Evolutionary conservation across 2,329 filamentous ascomycete species (phyloP).

Genomic region (Penicillium sp.): DNA sequence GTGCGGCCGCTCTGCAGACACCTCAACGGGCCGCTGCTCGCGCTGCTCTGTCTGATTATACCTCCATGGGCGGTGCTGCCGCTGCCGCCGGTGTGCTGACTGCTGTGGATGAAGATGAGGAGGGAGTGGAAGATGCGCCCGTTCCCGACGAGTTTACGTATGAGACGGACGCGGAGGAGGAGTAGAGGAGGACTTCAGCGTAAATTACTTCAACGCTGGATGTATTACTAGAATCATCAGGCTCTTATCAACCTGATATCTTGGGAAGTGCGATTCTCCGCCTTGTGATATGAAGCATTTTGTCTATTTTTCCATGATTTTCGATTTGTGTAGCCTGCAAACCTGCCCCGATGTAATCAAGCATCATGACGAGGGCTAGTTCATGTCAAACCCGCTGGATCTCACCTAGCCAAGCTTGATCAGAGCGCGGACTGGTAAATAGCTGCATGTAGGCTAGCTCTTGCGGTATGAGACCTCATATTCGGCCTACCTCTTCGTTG

Average conservation of each 20-base stretch:
- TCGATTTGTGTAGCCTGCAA: not conserved
- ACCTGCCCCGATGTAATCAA: not conserved
- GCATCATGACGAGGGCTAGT: not conserved
- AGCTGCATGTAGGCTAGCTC: not conserved
- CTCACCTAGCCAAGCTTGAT: not conserved
- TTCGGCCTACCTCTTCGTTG: not conserved
- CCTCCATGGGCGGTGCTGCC: conserved; percentile 58
- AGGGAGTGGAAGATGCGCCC: conserved; percentile 53
- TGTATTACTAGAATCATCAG: conserved; percentile 46
- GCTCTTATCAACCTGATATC: conserved; percentile 34
- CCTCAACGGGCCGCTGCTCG: conserved; percentile 36
- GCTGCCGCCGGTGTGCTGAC: conserved; percentile 80
- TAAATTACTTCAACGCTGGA: conserved; percentile 30
- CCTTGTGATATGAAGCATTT: conserved; percentile 29
- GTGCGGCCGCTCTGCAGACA: conserved; percentile 38
- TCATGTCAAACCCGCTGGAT: not conserved
- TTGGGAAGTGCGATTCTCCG: conserved; percentile 21
- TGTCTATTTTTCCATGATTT: not conserved
- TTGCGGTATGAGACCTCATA: not conserved
- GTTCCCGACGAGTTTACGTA: conserved; percentile 53
- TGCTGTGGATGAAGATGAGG: conserved; percentile 74
- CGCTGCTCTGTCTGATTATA: conserved; percentile 27
- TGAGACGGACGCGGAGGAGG: conserved; percentile 47
- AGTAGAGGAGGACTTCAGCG: conserved; percentile 24
- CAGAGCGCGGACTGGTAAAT: not conserved